Evolutionary conservation across 441 rosid genomes (phyloP).

Genomic region (Gossypium schwendimanii): DNA sequence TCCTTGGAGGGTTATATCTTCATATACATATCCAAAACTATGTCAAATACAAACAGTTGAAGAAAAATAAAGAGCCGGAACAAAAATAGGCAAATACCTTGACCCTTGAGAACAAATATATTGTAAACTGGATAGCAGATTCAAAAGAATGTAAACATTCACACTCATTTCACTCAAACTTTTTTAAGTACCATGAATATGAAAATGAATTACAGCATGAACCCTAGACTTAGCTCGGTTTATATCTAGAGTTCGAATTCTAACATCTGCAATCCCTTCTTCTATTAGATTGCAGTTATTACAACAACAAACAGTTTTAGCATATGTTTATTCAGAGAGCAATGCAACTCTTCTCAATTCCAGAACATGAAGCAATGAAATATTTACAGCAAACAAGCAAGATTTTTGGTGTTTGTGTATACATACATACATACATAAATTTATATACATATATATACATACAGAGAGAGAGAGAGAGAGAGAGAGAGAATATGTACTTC

Average conservation of each 20-base stretch:
- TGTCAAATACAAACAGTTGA: too few relatives aligned
- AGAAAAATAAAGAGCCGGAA: too few relatives aligned
- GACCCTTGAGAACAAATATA: too few relatives aligned
- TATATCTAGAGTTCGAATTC: not conserved
- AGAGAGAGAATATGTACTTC: not conserved
- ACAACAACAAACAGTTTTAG: not conserved
- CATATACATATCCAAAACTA: not conserved
- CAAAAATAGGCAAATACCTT: too few relatives aligned
- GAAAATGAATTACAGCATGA: conserved; percentile 9
- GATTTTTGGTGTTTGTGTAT: not conserved
- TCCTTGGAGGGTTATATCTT: not conserved
- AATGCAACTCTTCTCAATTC: not conserved
- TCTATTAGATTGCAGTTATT: not conserved
- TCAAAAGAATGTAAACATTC: not conserved
- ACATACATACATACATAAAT: not conserved
- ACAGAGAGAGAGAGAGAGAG: too few relatives aligned
- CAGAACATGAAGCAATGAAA: conserved; percentile 3
- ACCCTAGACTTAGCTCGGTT: not conserved
- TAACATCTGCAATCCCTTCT: not conserved
- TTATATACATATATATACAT: not conserved
- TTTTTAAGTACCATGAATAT: conserved; percentile 6
- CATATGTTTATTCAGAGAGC: conserved; percentile 2
- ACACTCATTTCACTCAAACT: not conserved
- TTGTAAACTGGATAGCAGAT: too few relatives aligned
- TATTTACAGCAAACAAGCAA: conserved; percentile 16